phyloP scores from a whole-genome alignment of 441 rosid genomes.

The Bocquillonia castaneifolia region DNA sequence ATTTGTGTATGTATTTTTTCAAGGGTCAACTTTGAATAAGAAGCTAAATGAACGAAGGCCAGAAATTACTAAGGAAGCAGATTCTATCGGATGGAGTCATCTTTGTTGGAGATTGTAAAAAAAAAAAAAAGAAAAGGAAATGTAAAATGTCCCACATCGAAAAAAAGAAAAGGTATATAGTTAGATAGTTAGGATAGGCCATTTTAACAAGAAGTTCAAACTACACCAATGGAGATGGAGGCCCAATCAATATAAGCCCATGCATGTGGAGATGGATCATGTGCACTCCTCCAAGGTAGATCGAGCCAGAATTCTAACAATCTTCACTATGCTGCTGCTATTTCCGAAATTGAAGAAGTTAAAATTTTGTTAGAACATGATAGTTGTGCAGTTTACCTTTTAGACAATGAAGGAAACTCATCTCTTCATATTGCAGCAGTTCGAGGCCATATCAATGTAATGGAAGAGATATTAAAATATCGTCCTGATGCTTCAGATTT shows the following conservation, averaged over 20 bases:
- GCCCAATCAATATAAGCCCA: too few species aligned
- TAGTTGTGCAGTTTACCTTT: neutral
- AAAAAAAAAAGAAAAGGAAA: too few species aligned
- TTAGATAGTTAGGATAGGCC: too few species aligned
- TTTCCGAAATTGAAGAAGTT: neutral
- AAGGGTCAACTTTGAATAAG: neutral
- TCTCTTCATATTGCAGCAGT: conserved; percentile 5
- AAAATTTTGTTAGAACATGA: neutral
- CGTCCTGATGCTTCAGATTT: conserved; percentile 1
- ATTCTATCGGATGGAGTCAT: neutral
- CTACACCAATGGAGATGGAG: too few species aligned
- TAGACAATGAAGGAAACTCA: conserved; percentile 1
- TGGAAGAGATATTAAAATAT: neutral
- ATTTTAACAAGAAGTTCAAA: too few species aligned
- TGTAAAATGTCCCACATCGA: too few species aligned
- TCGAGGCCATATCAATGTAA: neutral
- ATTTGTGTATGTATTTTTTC: neutral
- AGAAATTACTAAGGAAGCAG: neutral
- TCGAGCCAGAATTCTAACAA: too few species aligned
- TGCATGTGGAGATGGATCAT: too few species aligned
- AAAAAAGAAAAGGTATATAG: too few species aligned
- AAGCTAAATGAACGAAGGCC: neutral
- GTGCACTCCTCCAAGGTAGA: too few species aligned
- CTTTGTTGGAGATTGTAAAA: too few species aligned
- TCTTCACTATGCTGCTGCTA: neutral